Conservation (phyloP, 768 basidiomycete species). For the Tulasnella sp. region DNA sequence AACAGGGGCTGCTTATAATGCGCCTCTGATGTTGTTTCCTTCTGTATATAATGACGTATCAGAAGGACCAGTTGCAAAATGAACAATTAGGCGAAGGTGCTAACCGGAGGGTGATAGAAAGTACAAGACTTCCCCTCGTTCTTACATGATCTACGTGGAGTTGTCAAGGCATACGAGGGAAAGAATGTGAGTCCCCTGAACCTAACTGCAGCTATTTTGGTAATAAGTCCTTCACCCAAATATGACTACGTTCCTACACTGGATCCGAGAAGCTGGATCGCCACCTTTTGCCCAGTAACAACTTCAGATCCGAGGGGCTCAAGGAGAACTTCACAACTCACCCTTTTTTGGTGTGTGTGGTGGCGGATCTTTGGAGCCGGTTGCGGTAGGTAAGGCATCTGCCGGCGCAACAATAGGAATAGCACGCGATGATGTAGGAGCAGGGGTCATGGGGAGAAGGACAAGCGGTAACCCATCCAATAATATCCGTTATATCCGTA, state of each 20-base stretch:
- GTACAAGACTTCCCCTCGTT: constrained; percentile 78
- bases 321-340: too few species aligned
- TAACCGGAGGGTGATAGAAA: constrained; percentile 69
- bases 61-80: not conserved
- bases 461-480: not conserved
- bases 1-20: not conserved
- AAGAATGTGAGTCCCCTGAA: not conserved
- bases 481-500: not conserved
- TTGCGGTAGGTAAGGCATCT: too few species aligned
- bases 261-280: constrained; percentile 22
- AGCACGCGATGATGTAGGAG: too few species aligned
- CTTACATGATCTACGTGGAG: constrained; percentile 55
- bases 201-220: not conserved
- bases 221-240: constrained; percentile 54
- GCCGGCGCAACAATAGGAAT: too few species aligned
- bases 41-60: not conserved
- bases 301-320: too few species aligned
- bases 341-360: too few species aligned
- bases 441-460: not conserved
- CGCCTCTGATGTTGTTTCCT: not conserved
- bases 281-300: too few species aligned
- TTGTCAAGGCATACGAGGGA: constrained; percentile 15
- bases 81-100: constrained; percentile 19
- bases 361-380: too few species aligned
- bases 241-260: constrained; percentile 86